phyloP scores from a whole-genome alignment of 1,139 yeast species.

The Scheffersomyces insectosa region DNA sequence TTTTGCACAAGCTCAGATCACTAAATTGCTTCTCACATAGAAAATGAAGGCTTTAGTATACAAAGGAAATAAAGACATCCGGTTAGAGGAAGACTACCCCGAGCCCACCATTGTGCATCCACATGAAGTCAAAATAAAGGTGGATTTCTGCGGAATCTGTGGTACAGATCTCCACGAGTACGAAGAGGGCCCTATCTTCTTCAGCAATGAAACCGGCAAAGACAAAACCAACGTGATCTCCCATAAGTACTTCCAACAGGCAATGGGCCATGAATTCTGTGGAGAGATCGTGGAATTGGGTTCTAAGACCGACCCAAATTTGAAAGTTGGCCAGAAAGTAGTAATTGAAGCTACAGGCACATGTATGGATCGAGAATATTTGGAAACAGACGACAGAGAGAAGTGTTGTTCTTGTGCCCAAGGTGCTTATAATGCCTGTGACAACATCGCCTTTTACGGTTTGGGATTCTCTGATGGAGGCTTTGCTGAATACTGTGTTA shows the following conservation, averaged over 20 bases:
- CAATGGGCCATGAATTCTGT: slow-evolving; percentile 10
- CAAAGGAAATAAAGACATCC: slow-evolving; percentile 5
- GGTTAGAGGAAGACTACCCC: slow-evolving; percentile 4
- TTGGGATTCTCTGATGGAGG: slow-evolving; percentile 49
- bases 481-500: slow-evolving; percentile 42
- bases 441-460: slow-evolving; percentile 42
- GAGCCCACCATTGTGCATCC: slow-evolving; percentile 3
- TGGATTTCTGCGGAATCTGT: slow-evolving; percentile 7
- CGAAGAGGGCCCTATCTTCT: slow-evolving; percentile 6
- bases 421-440: slow-evolving; percentile 51
- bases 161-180: slow-evolving; percentile 8
- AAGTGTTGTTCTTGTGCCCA: slow-evolving; percentile 43
- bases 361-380: slow-evolving; percentile 40
- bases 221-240: slow-evolving; percentile 3
- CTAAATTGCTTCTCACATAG: not conserved
- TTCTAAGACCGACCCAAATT: slow-evolving; percentile 1
- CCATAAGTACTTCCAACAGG: slow-evolving; percentile 2
- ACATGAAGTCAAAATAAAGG: slow-evolving; percentile 4
- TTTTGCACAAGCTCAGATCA: too few relatives aligned
- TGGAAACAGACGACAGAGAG: slow-evolving; percentile 20
- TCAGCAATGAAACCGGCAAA: not conserved
- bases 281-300: slow-evolving; percentile 9
- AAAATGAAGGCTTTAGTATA: slow-evolving; percentile 7
- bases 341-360: slow-evolving; percentile 56
- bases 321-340: slow-evolving; percentile 18